Evolutionary conservation across 352 stramenopile species (phyloP).

Genomic region (Pythium volutum): DNA sequence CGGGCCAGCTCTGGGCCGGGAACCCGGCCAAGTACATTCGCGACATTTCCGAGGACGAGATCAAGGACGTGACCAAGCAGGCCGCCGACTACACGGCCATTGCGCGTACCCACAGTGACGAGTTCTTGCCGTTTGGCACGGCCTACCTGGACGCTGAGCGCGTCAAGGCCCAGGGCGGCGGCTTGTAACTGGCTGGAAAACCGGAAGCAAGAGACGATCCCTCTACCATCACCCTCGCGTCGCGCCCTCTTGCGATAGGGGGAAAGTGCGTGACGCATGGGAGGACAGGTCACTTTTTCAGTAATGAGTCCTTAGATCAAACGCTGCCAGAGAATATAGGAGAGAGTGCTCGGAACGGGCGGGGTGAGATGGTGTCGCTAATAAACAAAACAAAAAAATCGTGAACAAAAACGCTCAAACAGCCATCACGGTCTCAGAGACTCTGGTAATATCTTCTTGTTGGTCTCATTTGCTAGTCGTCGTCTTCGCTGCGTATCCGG

Average conservation of each 20-base stretch:
- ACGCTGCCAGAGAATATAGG: constrained; percentile 3
- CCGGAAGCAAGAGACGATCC: neutral
- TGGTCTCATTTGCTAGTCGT: constrained; percentile 30
- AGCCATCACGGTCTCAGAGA: no score
- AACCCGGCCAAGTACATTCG: constrained; percentile 95
- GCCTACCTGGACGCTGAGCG: constrained; percentile 86
- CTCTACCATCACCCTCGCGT: neutral
- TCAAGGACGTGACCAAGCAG: constrained; percentile 87
- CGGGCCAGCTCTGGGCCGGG: constrained; percentile 94
- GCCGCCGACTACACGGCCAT: constrained; percentile 83
- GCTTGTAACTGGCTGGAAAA: constrained; percentile 49
- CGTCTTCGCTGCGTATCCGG: constrained; percentile 57
- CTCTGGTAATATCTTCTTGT: neutral
- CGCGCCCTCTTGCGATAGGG: no score
- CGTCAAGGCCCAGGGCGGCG: constrained; percentile 76
- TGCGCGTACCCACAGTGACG: constrained; percentile 82
- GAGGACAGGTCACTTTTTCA: neutral
- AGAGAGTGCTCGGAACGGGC: neutral
- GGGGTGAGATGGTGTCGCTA: constrained; percentile 11
- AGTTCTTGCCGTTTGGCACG: constrained; percentile 89
- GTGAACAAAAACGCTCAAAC: no score
- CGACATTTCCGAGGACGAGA: constrained; percentile 91
- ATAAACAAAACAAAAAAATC: constrained; percentile 29
- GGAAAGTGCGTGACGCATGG: no score
- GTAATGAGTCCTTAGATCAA: constrained; percentile 16